Percentiles rank a stretch among this genome's conserved stretches.
Evolutionary conservation across 1,139 yeast species (phyloP).

Genomic region (Yamadazyma epiphylla): DNA sequence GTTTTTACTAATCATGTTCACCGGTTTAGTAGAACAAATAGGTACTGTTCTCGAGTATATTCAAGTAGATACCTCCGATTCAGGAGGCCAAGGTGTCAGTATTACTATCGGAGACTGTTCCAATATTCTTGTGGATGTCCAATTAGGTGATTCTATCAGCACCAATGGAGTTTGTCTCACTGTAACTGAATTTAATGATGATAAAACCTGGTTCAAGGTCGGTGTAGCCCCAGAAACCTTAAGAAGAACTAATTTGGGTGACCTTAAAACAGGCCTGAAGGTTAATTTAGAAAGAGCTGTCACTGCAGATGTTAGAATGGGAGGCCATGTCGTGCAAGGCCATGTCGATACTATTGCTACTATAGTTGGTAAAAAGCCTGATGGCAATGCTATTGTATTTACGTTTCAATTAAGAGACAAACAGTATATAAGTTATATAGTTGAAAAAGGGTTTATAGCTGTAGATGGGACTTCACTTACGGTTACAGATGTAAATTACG

Average conservation of each 20-base stretch:
- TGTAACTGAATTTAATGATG: slow-evolving; percentile 73
- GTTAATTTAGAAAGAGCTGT: slow-evolving; percentile 94
- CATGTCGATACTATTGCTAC: slow-evolving; percentile 89
- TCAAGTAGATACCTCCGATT: slow-evolving; percentile 45
- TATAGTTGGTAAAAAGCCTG: slow-evolving; percentile 52
- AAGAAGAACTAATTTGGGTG: slow-evolving; percentile 73
- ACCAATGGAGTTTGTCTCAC: slow-evolving; percentile 91
- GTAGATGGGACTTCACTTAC: slow-evolving; percentile 95
- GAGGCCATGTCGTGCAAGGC: slow-evolving; percentile 98
- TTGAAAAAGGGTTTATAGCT: slow-evolving; percentile 89
- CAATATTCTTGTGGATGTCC: slow-evolving; percentile 69
- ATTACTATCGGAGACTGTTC: slow-evolving; percentile 62
- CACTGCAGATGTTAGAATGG: slow-evolving; percentile 74
- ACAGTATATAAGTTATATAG: slow-evolving; percentile 70
- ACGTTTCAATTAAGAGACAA: slow-evolving; percentile 70
- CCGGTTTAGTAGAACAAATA: slow-evolving; percentile 86
- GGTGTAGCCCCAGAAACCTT: slow-evolving; percentile 94
- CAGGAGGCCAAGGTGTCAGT: slow-evolving; percentile 82
- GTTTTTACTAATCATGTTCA: too few relatives aligned
- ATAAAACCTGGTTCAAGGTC: slow-evolving; percentile 60
- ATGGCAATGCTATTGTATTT: slow-evolving; percentile 76
- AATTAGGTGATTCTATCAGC: slow-evolving; percentile 89
- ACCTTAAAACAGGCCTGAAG: slow-evolving; percentile 48
- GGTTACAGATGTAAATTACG: slow-evolving; percentile 68
- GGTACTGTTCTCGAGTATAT: slow-evolving; percentile 59